Evolutionary conservation across 2,329 filamentous ascomycete genomes (phyloP).

Genomic region (Ophiosphaerella narmari): DNA sequence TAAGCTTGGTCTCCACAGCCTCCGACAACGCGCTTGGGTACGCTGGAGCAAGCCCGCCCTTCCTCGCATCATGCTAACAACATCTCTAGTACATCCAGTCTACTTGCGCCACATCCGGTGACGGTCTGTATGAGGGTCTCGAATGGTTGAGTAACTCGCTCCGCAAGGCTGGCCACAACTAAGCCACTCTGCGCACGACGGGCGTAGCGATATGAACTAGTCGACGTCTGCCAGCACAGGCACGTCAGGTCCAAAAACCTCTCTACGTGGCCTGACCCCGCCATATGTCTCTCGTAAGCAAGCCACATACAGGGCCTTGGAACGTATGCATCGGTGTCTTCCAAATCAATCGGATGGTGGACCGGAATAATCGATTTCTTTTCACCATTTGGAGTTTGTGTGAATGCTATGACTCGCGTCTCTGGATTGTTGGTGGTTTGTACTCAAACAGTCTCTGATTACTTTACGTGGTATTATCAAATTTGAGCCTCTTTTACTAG

Average conservation of each 20-base stretch:
- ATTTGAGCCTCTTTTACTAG: conserved; percentile 45
- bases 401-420: conserved; percentile 41
- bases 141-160: conserved; percentile 63
- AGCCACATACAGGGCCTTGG: conserved; percentile 29
- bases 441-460: conserved; percentile 43
- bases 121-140: conserved; percentile 99
- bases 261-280: conserved; percentile 20
- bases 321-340: conserved; percentile 42
- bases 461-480: conserved; percentile 44
- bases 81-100: conserved; percentile 87
- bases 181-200: conserved; percentile 21
- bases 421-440: conserved; percentile 41
- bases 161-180: conserved; percentile 59
- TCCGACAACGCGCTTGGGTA: conserved; percentile 99
- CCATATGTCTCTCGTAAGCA: conserved; percentile 17
- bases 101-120: conserved; percentile 97
- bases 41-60: conserved; percentile 46
- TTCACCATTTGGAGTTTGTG: conserved; percentile 45
- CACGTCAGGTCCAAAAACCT: conserved; percentile 30
- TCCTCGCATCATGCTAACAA: conserved; percentile 23
- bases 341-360: conserved; percentile 44
- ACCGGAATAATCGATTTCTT: conserved; percentile 36
- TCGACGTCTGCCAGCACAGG: conserved; percentile 37
- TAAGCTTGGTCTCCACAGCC: conserved; percentile 98
- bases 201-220: conserved; percentile 29